Conservation (phyloP, 2,329 filamentous ascomycete species). For the Aspergillus thermomutatus region DNA sequence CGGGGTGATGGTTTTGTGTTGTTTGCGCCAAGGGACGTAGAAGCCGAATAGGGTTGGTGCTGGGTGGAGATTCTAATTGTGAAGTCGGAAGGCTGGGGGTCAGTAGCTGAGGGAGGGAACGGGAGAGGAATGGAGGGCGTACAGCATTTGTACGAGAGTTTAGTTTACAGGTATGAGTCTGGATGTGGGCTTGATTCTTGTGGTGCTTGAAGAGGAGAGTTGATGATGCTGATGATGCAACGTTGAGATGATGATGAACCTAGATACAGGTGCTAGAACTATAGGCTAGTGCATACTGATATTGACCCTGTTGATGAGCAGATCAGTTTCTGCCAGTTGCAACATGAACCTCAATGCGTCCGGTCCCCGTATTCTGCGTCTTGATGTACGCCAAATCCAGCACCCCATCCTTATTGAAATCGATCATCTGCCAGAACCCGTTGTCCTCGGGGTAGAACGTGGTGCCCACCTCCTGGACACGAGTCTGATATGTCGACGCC, state of each 20-base stretch:
- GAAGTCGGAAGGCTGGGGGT: too few species aligned
- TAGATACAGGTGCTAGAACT: background rate
- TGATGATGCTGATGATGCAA: too few species aligned
- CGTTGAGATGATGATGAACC: background rate
- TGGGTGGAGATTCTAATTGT: background rate
- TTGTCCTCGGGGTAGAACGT: constrained; percentile 45
- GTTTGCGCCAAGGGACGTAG: too few species aligned
- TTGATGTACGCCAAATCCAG: constrained; percentile 14
- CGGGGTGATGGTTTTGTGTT: too few species aligned
- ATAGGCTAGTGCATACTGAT: too few species aligned
- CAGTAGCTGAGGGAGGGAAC: too few species aligned
- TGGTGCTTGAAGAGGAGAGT: background rate
- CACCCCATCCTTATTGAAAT: constrained; percentile 9
- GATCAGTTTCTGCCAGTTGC: background rate
- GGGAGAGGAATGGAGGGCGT: too few species aligned
- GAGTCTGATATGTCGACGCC: constrained; percentile 30
- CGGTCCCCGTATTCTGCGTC: constrained; percentile 9
- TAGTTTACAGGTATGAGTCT: background rate
- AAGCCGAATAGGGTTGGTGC: background rate
- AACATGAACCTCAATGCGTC: constrained; percentile 10
- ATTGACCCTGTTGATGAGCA: too few species aligned
- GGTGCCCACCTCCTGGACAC: constrained; percentile 63
- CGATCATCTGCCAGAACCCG: constrained; percentile 9
- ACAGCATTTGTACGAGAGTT: too few species aligned
- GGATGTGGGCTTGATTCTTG: too few species aligned